phyloP scores from a whole-genome alignment of 768 basidiomycete genomes.

The Lentinula boryana region DNA sequence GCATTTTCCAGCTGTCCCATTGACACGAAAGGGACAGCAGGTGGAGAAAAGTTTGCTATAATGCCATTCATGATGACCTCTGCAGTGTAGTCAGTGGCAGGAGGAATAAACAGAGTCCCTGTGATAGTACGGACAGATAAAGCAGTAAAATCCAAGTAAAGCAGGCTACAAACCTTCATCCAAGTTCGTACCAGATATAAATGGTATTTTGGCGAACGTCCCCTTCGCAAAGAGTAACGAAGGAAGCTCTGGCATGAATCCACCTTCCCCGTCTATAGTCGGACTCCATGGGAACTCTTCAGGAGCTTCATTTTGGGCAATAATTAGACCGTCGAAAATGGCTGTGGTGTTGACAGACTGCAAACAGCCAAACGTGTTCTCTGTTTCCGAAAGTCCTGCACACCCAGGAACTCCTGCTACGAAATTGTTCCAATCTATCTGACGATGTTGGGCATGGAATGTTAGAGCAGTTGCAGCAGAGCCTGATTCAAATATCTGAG shows the following conservation, averaged over 20 bases:
- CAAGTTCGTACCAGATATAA: slow-evolving; percentile 37
- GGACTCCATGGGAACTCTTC: slow-evolving; percentile 26
- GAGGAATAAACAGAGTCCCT: slow-evolving; percentile 27
- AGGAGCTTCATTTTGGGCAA: slow-evolving; percentile 8
- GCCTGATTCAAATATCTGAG: slow-evolving; percentile 27
- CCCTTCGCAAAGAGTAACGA: slow-evolving; percentile 25
- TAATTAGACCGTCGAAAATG: slow-evolving; percentile 9
- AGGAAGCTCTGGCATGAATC: slow-evolving; percentile 32
- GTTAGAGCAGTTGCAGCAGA: slow-evolving; percentile 15
- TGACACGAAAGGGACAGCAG: slow-evolving; percentile 14
- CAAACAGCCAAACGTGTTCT: slow-evolving; percentile 25
- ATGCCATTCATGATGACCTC: slow-evolving; percentile 13
- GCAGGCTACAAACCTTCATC: slow-evolving; percentile 35
- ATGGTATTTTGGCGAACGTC: slow-evolving; percentile 27
- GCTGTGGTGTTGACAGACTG: slow-evolving; percentile 10
- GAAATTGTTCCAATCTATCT: slow-evolving; percentile 8
- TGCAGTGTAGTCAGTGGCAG: slow-evolving; percentile 17
- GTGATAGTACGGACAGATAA: background rate
- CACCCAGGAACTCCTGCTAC: slow-evolving; percentile 26
- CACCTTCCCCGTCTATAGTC: slow-evolving; percentile 34
- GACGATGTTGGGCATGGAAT: slow-evolving; percentile 13
- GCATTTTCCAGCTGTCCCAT: slow-evolving; percentile 10
- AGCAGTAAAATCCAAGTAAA: background rate
- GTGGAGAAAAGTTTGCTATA: slow-evolving; percentile 20
- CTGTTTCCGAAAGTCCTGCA: slow-evolving; percentile 14